Evolutionary conservation across 164 flowering plant genomes (phyloP), one percentile per base, ranked within the genome.

Genomic region (Dillenia suffruticosa): DNA sequence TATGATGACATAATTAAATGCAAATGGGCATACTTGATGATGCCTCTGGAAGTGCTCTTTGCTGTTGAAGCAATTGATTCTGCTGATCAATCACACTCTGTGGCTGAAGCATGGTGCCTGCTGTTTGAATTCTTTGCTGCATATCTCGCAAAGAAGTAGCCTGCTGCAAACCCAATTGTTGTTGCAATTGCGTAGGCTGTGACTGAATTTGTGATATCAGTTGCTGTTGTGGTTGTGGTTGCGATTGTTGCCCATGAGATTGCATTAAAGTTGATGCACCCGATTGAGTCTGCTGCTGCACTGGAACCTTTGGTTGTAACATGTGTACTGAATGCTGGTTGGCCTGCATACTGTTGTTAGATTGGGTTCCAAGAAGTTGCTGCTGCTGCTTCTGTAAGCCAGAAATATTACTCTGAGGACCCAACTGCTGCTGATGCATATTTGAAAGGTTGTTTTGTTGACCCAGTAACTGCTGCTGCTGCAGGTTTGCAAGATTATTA

Each of bases 351-450:
- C 72, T 71, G 56, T 77, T 79, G 56, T 76, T 74, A 63, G 88
- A 72, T 70, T 84, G 96, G 51, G 72, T 62, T 54, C 82, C 91
- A 66, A 81, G 76, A 68, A 86, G 51, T 56, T 75, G 82, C 17
- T 71, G 74, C 44, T 74, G 83, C 70, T 79, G 19, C 26, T 12
- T 87, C 68, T 79, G 94, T 67, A 82, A 58, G 14, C 85, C 87
- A 57, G 85, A 60, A 65, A 75, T 68, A 76, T 68, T 79, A 71
- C 66, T 77, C 70, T 87, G 95, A 54, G 74, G 60, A 12, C 81
- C 83, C 74, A 85, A 51, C 63, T 85, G 92, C 63, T 83, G 88
- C 63, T 86, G 93, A 69, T 84, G 90, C 59, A 87, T 66, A 57
- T 71, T 83, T 46, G 88, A 63, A 53, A 19, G 56, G 26, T 32